Base-by-base conservation (phyloP, 805 yeast genomes). In the Candida anglica region DNA sequence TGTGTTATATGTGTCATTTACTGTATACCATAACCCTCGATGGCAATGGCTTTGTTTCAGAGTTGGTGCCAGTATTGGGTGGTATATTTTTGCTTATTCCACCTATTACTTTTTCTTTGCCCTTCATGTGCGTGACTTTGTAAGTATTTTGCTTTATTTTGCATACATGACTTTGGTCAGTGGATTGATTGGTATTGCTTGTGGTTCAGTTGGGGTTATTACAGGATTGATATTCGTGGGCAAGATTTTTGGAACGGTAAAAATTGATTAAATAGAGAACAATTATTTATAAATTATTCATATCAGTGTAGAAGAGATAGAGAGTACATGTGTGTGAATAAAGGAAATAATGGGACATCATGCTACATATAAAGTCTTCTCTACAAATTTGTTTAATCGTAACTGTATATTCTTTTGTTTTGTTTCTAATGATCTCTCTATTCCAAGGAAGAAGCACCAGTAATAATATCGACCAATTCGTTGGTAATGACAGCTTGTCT, bases 401-500 rank as follows among this genome's bases (percentile, higher is more conserved):
- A n/a, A n/a, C n/a, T n/a, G n/a, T n/a, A n/a, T n/a, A n/a, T n/a
- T n/a, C n/a, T n/a, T n/a, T n/a, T n/a, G n/a, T n/a, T n/a, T n/a
- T n/a, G n/a, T n/a, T n/a, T n/a, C n/a, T n/a, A n/a, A n/a, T n/a
- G n/a, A n/a, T n/a, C n/a, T n/a, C n/a, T n/a, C 44, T 84, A 91
- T 74, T 85, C 96, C 73, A 93, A 81, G 40, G 98, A 87, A 46
- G 98, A 87, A 58, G 98, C 98, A 88, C 98, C 98, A 56, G 98
- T 93, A 68, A 93, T 91, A 60, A 93, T 93, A 73, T 93, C 98
- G 60, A 93, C 98, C 81, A 93, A 76, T 77, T 93, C 98, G 80
- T 93, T 93, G 70, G 98, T 89, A 60, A 91, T 91, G 61, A 89
- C 96, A 51, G 97, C 96, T 79, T 93, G 98, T 77, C 97, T 87